These are phyloP conservation scores for Mycena alexandri DNA, from an alignment of 768 basidiomycete genomes.

Conservation along the genomic window DNA sequence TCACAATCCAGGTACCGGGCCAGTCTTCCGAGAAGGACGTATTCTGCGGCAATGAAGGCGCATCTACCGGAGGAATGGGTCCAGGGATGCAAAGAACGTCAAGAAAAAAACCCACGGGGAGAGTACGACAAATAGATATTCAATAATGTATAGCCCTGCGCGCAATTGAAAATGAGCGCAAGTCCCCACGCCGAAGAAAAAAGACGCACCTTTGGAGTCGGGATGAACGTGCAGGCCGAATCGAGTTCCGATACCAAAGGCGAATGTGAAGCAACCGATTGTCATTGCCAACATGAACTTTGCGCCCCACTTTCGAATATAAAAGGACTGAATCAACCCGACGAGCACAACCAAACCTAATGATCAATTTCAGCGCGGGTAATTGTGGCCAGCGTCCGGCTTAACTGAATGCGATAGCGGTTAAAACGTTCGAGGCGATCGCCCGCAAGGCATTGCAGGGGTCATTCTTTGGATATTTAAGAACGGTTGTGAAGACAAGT, in stretches of 20 bases:
- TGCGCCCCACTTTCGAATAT: conserved; percentile 59
- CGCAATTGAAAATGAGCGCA: neutral
- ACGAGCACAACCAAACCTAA: conserved; percentile 54
- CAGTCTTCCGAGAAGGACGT: conserved; percentile 74
- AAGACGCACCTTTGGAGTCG: conserved; percentile 54
- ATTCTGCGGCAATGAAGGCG: conserved; percentile 79
- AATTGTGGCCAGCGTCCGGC: conserved; percentile 25
- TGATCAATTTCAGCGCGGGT: neutral
- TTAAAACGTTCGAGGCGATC: conserved; percentile 66
- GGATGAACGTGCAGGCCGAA: conserved; percentile 68
- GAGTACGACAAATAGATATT: conserved; percentile 72
- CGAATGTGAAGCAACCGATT: conserved; percentile 71
- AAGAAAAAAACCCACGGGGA: conserved; percentile 51
- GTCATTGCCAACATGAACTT: conserved; percentile 73
- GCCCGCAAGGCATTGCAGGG: conserved; percentile 46
- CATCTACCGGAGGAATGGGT: conserved; percentile 48
- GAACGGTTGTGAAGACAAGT: neutral
- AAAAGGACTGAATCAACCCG: conserved; percentile 59
- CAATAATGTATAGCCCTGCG: conserved; percentile 59
- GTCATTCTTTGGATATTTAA: neutral
- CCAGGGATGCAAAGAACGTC: neutral
- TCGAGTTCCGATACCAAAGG: conserved; percentile 66
- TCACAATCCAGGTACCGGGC: conserved; percentile 62
- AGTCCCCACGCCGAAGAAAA: neutral
- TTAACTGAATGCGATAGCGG: conserved; percentile 62